Evolutionary conservation across 2,329 filamentous ascomycete genomes (phyloP).

Genomic region (Paecilomyces dactylethromorphus): DNA sequence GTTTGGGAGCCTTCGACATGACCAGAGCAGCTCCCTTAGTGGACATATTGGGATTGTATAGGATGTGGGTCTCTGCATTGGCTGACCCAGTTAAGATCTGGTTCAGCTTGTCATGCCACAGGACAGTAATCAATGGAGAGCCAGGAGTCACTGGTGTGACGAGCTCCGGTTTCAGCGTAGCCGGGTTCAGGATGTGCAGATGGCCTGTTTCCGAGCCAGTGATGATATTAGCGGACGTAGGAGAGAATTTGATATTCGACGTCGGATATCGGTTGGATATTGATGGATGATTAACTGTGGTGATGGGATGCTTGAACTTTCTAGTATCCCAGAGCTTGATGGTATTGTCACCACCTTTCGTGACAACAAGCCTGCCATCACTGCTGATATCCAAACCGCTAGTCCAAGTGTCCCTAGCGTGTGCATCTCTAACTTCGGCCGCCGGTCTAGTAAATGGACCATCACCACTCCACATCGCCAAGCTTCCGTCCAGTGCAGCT

Average conservation of each 20-base stretch:
- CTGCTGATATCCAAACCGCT: slow-evolving; percentile 84
- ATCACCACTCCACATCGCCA: slow-evolving; percentile 88
- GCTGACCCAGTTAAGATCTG: slow-evolving; percentile 93
- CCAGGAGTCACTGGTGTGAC: slow-evolving; percentile 84
- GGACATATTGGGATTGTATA: slow-evolving; percentile 85
- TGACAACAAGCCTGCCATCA: slow-evolving; percentile 86
- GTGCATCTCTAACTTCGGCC: slow-evolving; percentile 78
- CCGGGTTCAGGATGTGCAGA: slow-evolving; percentile 88
- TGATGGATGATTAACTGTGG: slow-evolving; percentile 69
- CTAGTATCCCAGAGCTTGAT: slow-evolving; percentile 97
- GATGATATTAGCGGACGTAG: slow-evolving; percentile 74
- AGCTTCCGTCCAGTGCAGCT: slow-evolving; percentile 78
- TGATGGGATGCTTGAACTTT: slow-evolving; percentile 87
- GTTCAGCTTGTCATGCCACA: slow-evolving; percentile 93
- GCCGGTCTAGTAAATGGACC: slow-evolving; percentile 77
- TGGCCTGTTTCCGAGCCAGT: slow-evolving; percentile 82
- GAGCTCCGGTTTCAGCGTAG: slow-evolving; percentile 76
- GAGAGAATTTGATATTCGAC: slow-evolving; percentile 83
- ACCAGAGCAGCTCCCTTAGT: slow-evolving; percentile 75
- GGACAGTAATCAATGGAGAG: slow-evolving; percentile 71
- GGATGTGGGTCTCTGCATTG: slow-evolving; percentile 79
- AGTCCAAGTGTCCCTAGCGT: slow-evolving; percentile 80
- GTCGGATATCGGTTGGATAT: slow-evolving; percentile 79
- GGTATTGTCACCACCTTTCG: slow-evolving; percentile 79
- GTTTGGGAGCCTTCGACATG: slow-evolving; percentile 90